phyloP scores from a whole-genome alignment of 352 stramenopile species.

The Sclerospora graminicola region DNA sequence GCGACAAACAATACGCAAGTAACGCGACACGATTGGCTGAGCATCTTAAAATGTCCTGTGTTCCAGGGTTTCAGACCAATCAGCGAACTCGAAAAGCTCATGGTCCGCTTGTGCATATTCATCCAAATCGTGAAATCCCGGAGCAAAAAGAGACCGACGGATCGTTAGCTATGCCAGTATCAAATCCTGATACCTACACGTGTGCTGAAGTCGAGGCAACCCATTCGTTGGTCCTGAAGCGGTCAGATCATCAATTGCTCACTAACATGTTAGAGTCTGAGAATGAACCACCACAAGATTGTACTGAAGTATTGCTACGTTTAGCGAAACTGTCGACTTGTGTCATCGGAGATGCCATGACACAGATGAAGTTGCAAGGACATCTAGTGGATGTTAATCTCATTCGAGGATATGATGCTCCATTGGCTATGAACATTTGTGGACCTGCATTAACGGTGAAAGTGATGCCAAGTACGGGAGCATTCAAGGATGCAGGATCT shows the following conservation, averaged over 20 bases:
- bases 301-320: conserved; percentile 40
- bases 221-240: conserved; percentile 27
- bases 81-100: conserved; percentile 23
- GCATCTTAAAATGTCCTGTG: conserved; percentile 66
- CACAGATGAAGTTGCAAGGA: conserved; percentile 65
- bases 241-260: conserved; percentile 40
- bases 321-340: conserved; percentile 77
- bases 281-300: conserved; percentile 8
- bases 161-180: conserved; percentile 15
- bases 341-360: conserved; percentile 73
- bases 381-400: conserved; percentile 71
- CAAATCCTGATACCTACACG: conserved; percentile 6
- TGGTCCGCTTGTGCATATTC: background rate
- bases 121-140: background rate
- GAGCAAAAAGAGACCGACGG: conserved; percentile 1
- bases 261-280: conserved; percentile 61
- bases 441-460: conserved; percentile 71
- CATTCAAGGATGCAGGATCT: conserved; percentile 6
- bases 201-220: conserved; percentile 4
- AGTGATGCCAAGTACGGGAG: conserved; percentile 55
- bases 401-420: conserved; percentile 58
- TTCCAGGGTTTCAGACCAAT: conserved; percentile 72
- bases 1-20: conserved; percentile 78
- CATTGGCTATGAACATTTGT: conserved; percentile 71
- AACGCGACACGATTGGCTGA: conserved; percentile 76